Evolutionary conservation across 2,329 filamentous ascomycete species (phyloP).

Genomic region (Trichoderma sp.): DNA sequence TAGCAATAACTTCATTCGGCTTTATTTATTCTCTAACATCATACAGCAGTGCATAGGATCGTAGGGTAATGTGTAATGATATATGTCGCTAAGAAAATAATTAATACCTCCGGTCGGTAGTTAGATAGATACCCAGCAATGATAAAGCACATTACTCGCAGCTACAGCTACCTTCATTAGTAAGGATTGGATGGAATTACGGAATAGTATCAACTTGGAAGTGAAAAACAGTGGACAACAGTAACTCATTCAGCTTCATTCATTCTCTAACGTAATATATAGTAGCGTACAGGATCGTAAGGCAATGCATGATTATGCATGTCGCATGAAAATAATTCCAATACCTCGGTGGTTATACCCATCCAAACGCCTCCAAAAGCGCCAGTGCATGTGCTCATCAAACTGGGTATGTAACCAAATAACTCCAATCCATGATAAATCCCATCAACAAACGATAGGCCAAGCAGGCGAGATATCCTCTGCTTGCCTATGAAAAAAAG

Average conservation of each 20-base stretch:
- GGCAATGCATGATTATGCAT: background rate
- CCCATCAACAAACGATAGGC: background rate
- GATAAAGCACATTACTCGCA: background rate
- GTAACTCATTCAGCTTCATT: background rate
- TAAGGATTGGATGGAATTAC: background rate
- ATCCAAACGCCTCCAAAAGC: background rate
- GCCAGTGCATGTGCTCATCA: background rate
- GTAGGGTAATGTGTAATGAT: background rate
- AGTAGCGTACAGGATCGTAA: background rate
- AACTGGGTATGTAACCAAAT: conserved; percentile 6
- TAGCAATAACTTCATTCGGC: background rate
- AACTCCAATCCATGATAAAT: background rate
- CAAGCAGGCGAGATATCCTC: background rate
- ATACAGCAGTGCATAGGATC: background rate
- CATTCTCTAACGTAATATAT: background rate
- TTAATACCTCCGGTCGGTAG: background rate
- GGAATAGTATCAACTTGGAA: background rate
- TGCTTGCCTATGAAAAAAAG: background rate
- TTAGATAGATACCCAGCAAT: too few relatives aligned
- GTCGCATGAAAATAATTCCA: background rate
- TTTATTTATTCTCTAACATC: background rate
- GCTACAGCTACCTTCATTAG: too few relatives aligned
- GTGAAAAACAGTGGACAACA: background rate
- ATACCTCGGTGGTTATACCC: background rate
- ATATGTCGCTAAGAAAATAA: background rate